Evolutionary conservation across 345 rosid species (phyloP), one percentile per base, ranked within the genome.

Genomic region (Citrus sinensis): DNA sequence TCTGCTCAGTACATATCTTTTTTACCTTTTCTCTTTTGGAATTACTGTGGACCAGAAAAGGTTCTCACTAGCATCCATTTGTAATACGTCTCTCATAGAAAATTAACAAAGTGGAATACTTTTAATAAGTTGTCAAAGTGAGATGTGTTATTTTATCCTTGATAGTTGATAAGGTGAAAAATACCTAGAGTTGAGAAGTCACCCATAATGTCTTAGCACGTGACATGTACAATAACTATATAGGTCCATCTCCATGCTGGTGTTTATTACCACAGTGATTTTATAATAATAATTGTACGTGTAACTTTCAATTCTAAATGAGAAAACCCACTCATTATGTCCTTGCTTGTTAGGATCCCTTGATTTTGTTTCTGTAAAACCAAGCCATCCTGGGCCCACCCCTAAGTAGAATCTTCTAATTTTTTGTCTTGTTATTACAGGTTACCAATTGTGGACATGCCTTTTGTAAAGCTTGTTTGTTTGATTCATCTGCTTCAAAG

Each of bases 401-500:
- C 17, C 17, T 6, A 7, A 66, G 2, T 25, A 49, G 20, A 42
- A 35, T 80, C 63, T 75, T 69, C 71, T 70, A 71, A 67, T 40
- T 24, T 70, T 75, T 37, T 27, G 71, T 64, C 71, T 67, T 11
- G 16, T 77, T 75, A 70, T 79, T 87, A 77, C 90, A 94, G 99
- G 97, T 92, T 77, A 87, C 97, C 66, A 72, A 91, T 68, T 96
- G 99, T 82, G 78, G 80, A 71, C 99, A 95, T 78, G 88, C 82
- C 81, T 92, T 96, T 87, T 96, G 99, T 77, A 96, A 92, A 87
- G 86, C 92, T 65, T 96, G 99, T 84, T 87, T 96, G 89, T 86
- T 92, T 76, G 93, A 86, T 83, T 86, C 82, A 79, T 85, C 98
- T 75, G 79, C 93, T 55, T 84, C 81, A 85, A 86, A 91, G 87